A percentile compares a stretch with the other conserved stretches of the same genome.
Conservation (phyloP, 2,329 filamentous ascomycete genomes). For the Stachybotrys elegans region DNA sequence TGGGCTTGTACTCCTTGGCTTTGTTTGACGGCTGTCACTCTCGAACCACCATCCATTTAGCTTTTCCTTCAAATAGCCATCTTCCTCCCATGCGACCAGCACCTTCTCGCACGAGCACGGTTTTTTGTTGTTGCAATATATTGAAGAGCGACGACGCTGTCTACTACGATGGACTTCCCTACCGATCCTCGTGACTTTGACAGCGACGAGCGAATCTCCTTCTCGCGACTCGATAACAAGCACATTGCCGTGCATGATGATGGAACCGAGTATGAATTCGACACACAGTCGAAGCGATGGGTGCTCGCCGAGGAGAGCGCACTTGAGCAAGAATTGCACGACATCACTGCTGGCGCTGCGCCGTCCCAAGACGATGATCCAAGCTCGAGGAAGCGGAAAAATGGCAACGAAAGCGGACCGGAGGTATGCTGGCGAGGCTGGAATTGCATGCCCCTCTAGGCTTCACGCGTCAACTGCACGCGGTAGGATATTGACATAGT, state of each 20-base stretch:
- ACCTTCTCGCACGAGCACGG: no score
- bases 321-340: slow-evolving; percentile 30
- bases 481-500: slow-evolving; percentile 7
- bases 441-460: not conserved
- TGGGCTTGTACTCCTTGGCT: no score
- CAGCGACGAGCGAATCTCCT: slow-evolving; percentile 76
- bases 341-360: slow-evolving; percentile 22
- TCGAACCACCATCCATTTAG: no score
- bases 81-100: no score
- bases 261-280: slow-evolving; percentile 80
- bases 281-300: slow-evolving; percentile 68
- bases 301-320: slow-evolving; percentile 53
- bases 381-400: slow-evolving; percentile 37
- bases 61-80: no score
- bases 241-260: slow-evolving; percentile 81
- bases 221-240: slow-evolving; percentile 75
- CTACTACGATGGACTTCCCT: slow-evolving; percentile 40
- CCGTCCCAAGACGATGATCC: slow-evolving; percentile 16
- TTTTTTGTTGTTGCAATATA: no score
- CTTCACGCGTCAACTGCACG: not conserved
- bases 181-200: slow-evolving; percentile 65
- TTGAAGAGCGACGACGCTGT: no score
- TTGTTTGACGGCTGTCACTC: no score
- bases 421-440: slow-evolving; percentile 34
- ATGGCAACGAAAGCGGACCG: slow-evolving; percentile 28